Evolutionary conservation across 2,329 filamentous ascomycete genomes (phyloP).

Genomic region (Paecilomyces niveus): DNA sequence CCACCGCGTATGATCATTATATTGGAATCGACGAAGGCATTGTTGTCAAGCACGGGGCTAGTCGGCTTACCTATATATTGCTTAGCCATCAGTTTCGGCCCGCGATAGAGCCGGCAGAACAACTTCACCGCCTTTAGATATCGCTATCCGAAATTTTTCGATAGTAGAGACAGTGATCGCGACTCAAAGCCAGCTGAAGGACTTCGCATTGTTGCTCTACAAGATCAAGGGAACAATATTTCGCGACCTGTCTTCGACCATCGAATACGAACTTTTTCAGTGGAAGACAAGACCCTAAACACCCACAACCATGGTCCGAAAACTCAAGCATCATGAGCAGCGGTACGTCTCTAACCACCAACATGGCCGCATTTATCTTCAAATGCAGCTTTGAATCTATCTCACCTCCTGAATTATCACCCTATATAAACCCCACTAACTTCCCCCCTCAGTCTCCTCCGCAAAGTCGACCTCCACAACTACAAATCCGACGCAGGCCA

Average conservation of each 20-base stretch:
- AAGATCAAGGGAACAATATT: too few species aligned
- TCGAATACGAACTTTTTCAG: neutral
- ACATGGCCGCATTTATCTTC: too few species aligned
- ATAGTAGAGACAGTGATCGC: neutral
- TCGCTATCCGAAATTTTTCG: neutral
- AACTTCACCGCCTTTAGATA: neutral
- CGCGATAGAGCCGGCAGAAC: neutral
- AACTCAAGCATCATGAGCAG: conserved; percentile 95
- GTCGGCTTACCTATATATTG: too few species aligned
- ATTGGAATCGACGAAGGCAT: too few species aligned
- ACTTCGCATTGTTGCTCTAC: neutral
- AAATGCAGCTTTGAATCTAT: too few species aligned
- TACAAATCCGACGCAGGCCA: conserved; percentile 86
- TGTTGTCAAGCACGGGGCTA: too few species aligned
- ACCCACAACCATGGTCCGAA: conserved; percentile 69
- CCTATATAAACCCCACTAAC: neutral
- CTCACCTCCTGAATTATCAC: neutral
- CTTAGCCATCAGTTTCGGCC: neutral
- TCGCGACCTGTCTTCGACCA: too few species aligned
- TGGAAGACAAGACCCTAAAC: neutral
- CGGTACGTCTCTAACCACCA: conserved; percentile 45
- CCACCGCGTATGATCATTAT: too few species aligned
- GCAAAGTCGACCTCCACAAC: conserved; percentile 88
- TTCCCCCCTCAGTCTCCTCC: conserved; percentile 54
- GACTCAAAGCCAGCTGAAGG: neutral